phyloP scores from a whole-genome alignment of 2,329 filamentous ascomycete species.

The Cryoendolithus antarcticus region DNA sequence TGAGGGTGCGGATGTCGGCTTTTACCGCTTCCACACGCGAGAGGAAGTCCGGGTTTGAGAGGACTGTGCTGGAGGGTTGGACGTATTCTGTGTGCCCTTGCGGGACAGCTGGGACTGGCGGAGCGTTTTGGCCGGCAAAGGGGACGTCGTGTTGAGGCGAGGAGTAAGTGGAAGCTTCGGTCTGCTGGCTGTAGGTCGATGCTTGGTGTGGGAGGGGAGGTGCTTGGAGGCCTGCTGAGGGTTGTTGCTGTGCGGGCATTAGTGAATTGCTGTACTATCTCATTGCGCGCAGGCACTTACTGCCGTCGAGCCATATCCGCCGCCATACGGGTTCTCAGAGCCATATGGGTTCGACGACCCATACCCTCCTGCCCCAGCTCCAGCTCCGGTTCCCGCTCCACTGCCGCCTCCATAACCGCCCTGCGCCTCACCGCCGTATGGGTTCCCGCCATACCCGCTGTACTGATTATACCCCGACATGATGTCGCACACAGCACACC shows the following conservation, averaged over 20 bases:
- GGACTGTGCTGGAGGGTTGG: conserved; percentile 26
- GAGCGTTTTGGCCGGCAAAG: conserved; percentile 25
- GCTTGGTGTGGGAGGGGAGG: conserved; percentile 25
- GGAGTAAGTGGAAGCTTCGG: conserved; percentile 5
- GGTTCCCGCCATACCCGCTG: conserved; percentile 46
- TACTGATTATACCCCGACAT: conserved; percentile 49
- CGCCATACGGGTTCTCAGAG: conserved; percentile 27
- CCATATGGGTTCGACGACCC: conserved; percentile 23
- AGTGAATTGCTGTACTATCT: conserved; percentile 2
- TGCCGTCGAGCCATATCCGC: conserved; percentile 14
- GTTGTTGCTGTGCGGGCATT: conserved; percentile 2
- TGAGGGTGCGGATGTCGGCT: conserved; percentile 54
- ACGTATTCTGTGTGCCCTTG: conserved; percentile 37
- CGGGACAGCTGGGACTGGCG: conserved; percentile 36
- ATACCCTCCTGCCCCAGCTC: conserved; percentile 8
- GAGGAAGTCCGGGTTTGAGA: conserved; percentile 48
- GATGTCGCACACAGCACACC: conserved; percentile 5
- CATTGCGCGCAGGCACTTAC: conserved; percentile 4
- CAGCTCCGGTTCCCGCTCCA: no score
- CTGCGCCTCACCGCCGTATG: conserved; percentile 51
- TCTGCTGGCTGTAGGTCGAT: conserved; percentile 17
- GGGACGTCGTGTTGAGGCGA: conserved; percentile 10
- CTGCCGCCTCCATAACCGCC: conserved; percentile 2
- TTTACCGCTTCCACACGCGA: conserved; percentile 53
- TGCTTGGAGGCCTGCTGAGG: conserved; percentile 10